Base-by-base conservation (phyloP, 768 basidiomycete genomes). In the Exidia glandulosa region DNA sequence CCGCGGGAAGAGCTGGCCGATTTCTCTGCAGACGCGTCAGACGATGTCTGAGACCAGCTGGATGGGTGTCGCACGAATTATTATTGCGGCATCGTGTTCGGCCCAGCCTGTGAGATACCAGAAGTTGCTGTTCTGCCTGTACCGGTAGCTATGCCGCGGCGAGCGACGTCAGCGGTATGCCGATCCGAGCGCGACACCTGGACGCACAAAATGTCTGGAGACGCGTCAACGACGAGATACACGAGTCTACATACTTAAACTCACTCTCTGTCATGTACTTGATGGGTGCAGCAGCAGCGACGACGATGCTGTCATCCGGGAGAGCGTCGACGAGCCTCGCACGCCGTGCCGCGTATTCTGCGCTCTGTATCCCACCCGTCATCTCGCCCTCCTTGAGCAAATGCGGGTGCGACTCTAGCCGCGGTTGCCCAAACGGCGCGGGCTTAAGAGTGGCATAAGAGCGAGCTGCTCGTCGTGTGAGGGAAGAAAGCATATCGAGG, bases 81-180 rank as follows among this genome's bases (percentile, higher is more conserved):
- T 78, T 47, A 98, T 75, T 0, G 90, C 94, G 19, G 95, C 82
- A 59, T 95, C 88, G 1, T 94, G 90, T 69, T 98, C 95, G 60
- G 92, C 84, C 66, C 96, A 96, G 12, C 96, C 96, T 0, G 96
- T 96, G 14, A 99, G 77, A 71, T 99, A 98, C 88, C 88, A 92
- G 70, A 94, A 90, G 72, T 95, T 87, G 36, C 90, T 92, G 0
- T 84, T 83, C 72, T 95, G 95, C 27, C 95, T 83, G 69, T 90
- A 96, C 70, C 94, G 94, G 79, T 97, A 96, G 71, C 94, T 98
- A 68, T 33, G 56, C 7, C 23, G 16, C 52, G 36, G 36, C 56
- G 59, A 54, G 66, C 63, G 61, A 47, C 58, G 27, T 63, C 30
- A 59, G 58, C n/a, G 45, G n/a, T n/a, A n/a, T n/a, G 32, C n/a